A percentile compares a stretch with the other conserved stretches of the same genome.
Conservation (phyloP, 1,284 basidiomycete species). For the Pyrrhoderma lamaoense region DNA sequence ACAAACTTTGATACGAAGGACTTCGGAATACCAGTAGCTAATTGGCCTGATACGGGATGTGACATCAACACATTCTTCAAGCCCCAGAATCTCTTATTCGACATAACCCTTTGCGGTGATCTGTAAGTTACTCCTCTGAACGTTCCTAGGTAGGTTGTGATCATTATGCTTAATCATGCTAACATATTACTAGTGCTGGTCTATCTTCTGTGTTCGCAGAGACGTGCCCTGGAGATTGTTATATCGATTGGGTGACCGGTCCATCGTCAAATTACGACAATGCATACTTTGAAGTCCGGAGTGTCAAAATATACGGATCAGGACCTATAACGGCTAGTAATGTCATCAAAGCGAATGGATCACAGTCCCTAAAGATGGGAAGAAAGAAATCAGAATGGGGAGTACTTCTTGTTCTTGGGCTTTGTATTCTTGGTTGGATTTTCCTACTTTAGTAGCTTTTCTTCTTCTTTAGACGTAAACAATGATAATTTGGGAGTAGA, state of each 20-base stretch:
- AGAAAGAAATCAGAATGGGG: no score
- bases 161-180: not conserved
- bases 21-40: slow-evolving; percentile 62
- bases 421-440: no score
- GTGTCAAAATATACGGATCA: slow-evolving; percentile 32
- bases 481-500: no score
- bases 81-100: slow-evolving; percentile 61
- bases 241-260: slow-evolving; percentile 70
- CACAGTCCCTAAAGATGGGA: no score
- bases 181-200: slow-evolving; percentile 33
- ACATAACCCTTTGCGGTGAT: slow-evolving; percentile 68
- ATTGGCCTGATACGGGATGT: slow-evolving; percentile 58
- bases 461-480: no score
- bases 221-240: slow-evolving; percentile 63
- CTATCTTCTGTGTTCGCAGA: slow-evolving; percentile 44
- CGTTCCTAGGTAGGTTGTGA: not conserved
- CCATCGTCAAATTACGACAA: slow-evolving; percentile 56
- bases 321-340: slow-evolving; percentile 2
- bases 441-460: no score
- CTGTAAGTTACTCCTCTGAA: slow-evolving; percentile 28
- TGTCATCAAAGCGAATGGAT: slow-evolving; percentile 12
- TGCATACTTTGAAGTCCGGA: slow-evolving; percentile 72
- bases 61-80: slow-evolving; percentile 54
- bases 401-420: no score
- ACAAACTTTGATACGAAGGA: slow-evolving; percentile 53